Conservation (phyloP, 306 rosid species). For the Casuarina cunninghamiana region DNA sequence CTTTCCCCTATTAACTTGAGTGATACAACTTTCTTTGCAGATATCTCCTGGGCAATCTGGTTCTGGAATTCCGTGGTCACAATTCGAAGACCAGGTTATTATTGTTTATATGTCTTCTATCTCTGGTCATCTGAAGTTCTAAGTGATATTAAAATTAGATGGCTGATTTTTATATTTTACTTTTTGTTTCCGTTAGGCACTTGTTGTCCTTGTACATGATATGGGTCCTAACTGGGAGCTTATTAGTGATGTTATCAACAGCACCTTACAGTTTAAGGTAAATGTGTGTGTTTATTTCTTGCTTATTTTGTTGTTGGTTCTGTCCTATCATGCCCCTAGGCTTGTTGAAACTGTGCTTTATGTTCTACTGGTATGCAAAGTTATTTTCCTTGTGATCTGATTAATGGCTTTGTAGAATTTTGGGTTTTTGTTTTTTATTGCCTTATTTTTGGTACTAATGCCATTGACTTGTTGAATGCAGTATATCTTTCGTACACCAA, state of each 20-base stretch:
- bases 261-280: conserved; percentile 90
- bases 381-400: not conserved
- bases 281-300: not conserved
- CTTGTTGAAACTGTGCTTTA: not conserved
- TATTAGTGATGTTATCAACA: conserved; percentile 87
- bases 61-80: conserved; percentile 88
- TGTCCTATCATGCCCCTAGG: not conserved
- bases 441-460: conserved; percentile 7
- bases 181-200: conserved; percentile 51
- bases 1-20: conserved; percentile 17
- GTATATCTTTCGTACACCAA: conserved; percentile 93
- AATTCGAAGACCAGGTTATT: conserved; percentile 91
- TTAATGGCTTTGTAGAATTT: not conserved
- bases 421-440: not conserved
- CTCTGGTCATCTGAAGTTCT: conserved; percentile 18
- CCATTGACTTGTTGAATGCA: conserved; percentile 38
- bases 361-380: not conserved
- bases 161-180: conserved; percentile 12
- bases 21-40: conserved; percentile 37
- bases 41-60: conserved; percentile 74
- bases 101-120: not conserved
- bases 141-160: conserved; percentile 5
- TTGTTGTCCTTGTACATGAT: conserved; percentile 97
- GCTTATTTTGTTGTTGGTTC: not conserved
- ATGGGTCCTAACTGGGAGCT: conserved; percentile 99